These are phyloP conservation scores for Lactifluus volemus DNA, from an alignment of 768 basidiomycete species.

Conservation along the genomic window DNA sequence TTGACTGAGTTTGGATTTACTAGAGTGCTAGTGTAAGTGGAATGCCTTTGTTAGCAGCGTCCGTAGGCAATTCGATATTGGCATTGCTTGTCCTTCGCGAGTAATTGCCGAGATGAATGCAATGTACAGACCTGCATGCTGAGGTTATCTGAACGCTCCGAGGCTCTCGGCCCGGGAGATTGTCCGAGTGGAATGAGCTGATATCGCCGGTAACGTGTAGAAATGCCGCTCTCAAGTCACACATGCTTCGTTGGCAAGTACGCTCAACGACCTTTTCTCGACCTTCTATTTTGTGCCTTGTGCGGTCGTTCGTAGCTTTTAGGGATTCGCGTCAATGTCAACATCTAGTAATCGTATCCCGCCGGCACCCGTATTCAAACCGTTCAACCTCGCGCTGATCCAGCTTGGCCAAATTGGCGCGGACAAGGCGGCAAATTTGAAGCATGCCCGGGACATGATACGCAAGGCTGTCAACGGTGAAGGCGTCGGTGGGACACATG, in stretches of 20 bases:
- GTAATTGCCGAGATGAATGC: too few species aligned
- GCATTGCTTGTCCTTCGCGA: background rate
- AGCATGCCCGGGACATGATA: slow-evolving; percentile 75
- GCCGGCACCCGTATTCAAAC: slow-evolving; percentile 40
- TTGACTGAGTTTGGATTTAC: too few species aligned
- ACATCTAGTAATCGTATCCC: background rate
- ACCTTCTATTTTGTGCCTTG: background rate
- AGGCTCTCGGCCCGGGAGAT: too few species aligned
- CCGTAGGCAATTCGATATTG: background rate
- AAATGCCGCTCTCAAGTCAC: background rate
- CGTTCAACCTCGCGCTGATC: slow-evolving; percentile 81
- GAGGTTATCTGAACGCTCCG: too few species aligned
- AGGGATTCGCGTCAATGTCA: slow-evolving; percentile 1
- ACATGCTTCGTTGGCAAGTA: slow-evolving; percentile 2
- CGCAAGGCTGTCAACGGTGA: slow-evolving; percentile 48
- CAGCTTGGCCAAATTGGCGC: slow-evolving; percentile 73
- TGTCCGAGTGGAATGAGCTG: too few species aligned
- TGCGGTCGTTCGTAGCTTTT: background rate
- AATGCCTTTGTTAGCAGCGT: background rate
- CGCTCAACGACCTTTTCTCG: background rate
- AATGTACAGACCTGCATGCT: too few species aligned
- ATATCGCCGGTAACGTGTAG: background rate
- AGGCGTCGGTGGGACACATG: slow-evolving; percentile 23
- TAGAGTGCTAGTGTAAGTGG: too few species aligned
- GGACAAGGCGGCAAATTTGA: slow-evolving; percentile 72